phyloP scores from a whole-genome alignment of 345 rosid species.

The Raphanus raphanistrum region DNA sequence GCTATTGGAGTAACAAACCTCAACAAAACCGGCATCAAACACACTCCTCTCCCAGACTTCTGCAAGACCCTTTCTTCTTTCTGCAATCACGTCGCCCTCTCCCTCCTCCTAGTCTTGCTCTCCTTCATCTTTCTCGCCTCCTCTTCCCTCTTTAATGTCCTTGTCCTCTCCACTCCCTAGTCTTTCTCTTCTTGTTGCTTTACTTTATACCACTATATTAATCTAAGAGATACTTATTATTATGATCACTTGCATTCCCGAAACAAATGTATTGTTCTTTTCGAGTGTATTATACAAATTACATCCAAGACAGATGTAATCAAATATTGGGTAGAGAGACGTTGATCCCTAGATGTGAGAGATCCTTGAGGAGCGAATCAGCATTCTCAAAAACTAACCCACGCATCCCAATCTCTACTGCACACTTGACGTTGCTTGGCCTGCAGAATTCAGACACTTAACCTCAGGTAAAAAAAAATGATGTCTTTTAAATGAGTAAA shows the following conservation, averaged over 20 bases:
- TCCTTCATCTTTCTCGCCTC: slow-evolving; percentile 54
- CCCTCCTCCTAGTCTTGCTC: slow-evolving; percentile 69
- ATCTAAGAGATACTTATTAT: neutral
- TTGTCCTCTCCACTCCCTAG: slow-evolving; percentile 54
- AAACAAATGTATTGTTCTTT: neutral
- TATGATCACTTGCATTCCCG: slow-evolving; percentile 5
- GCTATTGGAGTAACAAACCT: slow-evolving; percentile 76
- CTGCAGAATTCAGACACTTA: slow-evolving; percentile 39
- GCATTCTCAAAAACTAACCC: slow-evolving; percentile 70
- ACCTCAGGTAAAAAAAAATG: slow-evolving; percentile 4
- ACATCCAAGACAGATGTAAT: slow-evolving; percentile 12
- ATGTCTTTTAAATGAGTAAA: neutral
- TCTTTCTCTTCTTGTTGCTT: slow-evolving; percentile 1
- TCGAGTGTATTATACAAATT: neutral
- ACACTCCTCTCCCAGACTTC: slow-evolving; percentile 73
- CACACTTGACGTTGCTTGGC: slow-evolving; percentile 68
- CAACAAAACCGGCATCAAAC: slow-evolving; percentile 76
- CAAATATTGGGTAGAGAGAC: slow-evolving; percentile 32
- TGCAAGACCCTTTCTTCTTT: slow-evolving; percentile 72
- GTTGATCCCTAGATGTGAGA: slow-evolving; percentile 49
- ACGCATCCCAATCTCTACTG: slow-evolving; percentile 63
- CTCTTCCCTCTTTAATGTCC: slow-evolving; percentile 56
- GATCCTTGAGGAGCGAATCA: slow-evolving; percentile 53
- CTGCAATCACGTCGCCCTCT: slow-evolving; percentile 71
- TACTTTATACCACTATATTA: neutral